Evolutionary conservation across 2,329 filamentous ascomycete species (phyloP).

Genomic region (Cercospora zeina): DNA sequence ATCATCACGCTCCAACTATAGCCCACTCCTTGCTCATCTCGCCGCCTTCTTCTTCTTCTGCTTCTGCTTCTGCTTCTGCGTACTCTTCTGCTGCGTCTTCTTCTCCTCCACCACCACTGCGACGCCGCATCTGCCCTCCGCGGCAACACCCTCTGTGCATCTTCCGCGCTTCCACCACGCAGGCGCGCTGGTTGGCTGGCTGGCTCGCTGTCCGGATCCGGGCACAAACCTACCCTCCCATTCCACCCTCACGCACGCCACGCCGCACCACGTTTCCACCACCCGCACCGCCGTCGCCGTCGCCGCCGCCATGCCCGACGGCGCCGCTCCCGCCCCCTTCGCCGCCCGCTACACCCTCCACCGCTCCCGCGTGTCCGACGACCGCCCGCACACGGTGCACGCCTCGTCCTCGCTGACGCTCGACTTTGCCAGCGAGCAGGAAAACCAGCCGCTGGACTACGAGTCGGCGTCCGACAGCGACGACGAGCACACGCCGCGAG

Average conservation of each 20-base stretch:
- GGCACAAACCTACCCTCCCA: conserved; percentile 1
- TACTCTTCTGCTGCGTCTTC: background rate
- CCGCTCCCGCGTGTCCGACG: conserved; percentile 16
- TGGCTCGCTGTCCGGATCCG: background rate
- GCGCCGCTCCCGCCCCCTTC: background rate
- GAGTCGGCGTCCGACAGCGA: conserved; percentile 23
- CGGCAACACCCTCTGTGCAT: background rate
- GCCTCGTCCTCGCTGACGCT: conserved; percentile 23
- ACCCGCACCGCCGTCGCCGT: background rate
- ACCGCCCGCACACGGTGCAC: conserved; percentile 34
- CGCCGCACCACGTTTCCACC: background rate
- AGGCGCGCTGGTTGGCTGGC: background rate
- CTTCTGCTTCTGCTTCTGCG: too few relatives aligned
- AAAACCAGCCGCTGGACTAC: conserved; percentile 11
- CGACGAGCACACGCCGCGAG: conserved; percentile 25
- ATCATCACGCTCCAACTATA: conserved; percentile 2
- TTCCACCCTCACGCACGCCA: background rate
- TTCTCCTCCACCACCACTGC: background rate
- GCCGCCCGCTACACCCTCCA: conserved; percentile 3
- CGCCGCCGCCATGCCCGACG: conserved; percentile 9
- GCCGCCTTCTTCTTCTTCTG: background rate
- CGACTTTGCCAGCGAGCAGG: conserved; percentile 26
- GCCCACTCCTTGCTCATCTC: conserved; percentile 4
- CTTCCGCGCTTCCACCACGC: too few relatives aligned
- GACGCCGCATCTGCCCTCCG: background rate